Percentiles rank a stretch among this genome's conserved stretches.
These are phyloP conservation scores for Prunella vulgaris DNA, from an alignment of 257 asterid species.

Conservation along the genomic window DNA sequence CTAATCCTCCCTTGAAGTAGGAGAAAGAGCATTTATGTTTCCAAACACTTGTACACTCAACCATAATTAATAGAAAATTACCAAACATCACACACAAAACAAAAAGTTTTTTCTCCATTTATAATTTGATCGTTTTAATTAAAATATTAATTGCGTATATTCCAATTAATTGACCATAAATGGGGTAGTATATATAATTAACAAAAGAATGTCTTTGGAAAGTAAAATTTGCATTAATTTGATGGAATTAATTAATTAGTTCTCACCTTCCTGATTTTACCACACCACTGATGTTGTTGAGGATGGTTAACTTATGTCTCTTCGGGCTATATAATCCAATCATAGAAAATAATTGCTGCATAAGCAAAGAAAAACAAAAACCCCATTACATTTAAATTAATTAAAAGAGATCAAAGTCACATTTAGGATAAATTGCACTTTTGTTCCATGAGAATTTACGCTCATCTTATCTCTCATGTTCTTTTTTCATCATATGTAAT, in stretches of 20 bases:
- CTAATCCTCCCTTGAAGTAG: too few relatives aligned
- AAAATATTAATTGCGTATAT: not conserved
- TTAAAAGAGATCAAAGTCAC: too few relatives aligned
- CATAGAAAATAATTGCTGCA: constrained; percentile 53
- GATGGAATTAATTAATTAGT: not conserved
- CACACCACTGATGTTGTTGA: constrained; percentile 63
- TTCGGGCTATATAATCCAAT: constrained; percentile 48
- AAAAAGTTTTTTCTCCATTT: not conserved
- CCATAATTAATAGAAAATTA: not conserved
- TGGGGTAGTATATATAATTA: too few relatives aligned
- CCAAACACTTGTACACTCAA: not conserved
- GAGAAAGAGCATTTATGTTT: not conserved
- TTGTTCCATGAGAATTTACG: too few relatives aligned
- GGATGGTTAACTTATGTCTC: constrained; percentile 52
- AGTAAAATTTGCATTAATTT: not conserved
- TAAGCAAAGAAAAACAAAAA: not conserved
- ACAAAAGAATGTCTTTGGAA: too few relatives aligned
- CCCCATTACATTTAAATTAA: not conserved
- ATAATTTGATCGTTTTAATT: not conserved
- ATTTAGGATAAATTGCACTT: too few relatives aligned
- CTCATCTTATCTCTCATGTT: too few relatives aligned
- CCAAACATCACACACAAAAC: not conserved
- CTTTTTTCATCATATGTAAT: too few relatives aligned
- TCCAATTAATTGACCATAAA: not conserved
- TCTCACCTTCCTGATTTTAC: constrained; percentile 78